Evolutionary conservation across 2,329 filamentous ascomycete species (phyloP), one percentile per base, ranked within the genome.

Genomic region (Tolypocladium cylindrosporum): DNA sequence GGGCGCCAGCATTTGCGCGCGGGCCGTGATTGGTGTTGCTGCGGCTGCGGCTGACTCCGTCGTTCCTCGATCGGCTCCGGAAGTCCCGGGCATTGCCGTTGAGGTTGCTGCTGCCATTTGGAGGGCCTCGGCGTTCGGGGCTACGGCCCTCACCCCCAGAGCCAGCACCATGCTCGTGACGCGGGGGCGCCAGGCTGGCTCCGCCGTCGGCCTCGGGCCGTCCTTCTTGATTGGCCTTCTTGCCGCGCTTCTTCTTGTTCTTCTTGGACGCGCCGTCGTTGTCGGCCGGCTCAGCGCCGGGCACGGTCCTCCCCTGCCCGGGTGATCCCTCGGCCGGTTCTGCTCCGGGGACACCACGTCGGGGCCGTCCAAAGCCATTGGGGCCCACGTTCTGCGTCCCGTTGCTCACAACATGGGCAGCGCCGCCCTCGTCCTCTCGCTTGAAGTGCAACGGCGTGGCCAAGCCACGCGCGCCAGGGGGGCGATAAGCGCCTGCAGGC

Each of bases 211-310:
- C 69, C 58, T 74, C 71, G 16, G 65, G 63, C 55, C 85, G 86
- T 55, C 83, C 84, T 21, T 90, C 89, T 53, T 94, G 91, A 70
- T 92, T 94, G 55, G 84, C 83, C 76, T 97, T 97, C 81, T 95
- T 97, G 64, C 80, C 83, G 63, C 94, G 85, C 83, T 97, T 97
- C 84, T 97, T 97, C 84, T 97, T 97, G 77, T 97, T 97, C 82
- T 97, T 97, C 66, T 69, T 72, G 90, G 78, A 14, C 89, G 91
- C 57, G 88, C 85, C 89, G 60, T 91, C 88, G 71, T 81, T 86
- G 76, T 74, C 87, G 72, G 62, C 81, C 41, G 82, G 78, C 60
- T 81, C 83, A 16, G 88, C 84, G 6, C 82, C 81, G 34, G 86
- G 84, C 52, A 89, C 79, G 61, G 82, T 83, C 53, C 87, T 84